Base-by-base conservation (phyloP, 768 basidiomycete genomes). In the Glaciozyma antarctica region DNA sequence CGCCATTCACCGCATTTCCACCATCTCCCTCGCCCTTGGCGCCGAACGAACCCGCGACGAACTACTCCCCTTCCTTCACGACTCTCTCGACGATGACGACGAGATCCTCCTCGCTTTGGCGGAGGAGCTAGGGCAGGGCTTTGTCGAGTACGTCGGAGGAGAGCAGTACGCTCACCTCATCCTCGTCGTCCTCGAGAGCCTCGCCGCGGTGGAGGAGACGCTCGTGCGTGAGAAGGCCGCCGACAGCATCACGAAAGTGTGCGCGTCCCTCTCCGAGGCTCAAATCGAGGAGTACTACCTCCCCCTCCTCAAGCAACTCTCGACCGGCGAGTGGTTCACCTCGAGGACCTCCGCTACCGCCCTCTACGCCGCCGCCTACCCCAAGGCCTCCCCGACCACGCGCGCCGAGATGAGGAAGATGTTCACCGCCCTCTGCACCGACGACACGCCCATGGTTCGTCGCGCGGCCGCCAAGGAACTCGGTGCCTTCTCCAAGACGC, bases 81-180 rank as follows among this genome's bases (percentile, higher is more conserved):
- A 99, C 75, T 93, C 91, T n/a, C 86, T 99, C 71, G 95, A 99
- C 77, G 95, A 99, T 74, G 95, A 99, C 78, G 95, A 99, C 77
- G 95, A 99, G 75, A 93, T 99, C 38, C 81, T 99, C 49, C 82
- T 99, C 53, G 94, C 93, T 8, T 81, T 99, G 58, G 91, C 94
- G 24, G 94, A 98, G 72, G 95, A 98, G 76, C 79, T 99, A 26
- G 95, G 95, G 49, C 83, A 83, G 75, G 86, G 83, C 75, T 94
- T 98, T 72, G 87, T 91, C 73, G 89, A 98, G 68, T 98, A 95
- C 76, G 83, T 97, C 61, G 95, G 95, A 43, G 95, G 95, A 19
- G 82, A 82, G 32, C 87, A 88, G 65, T 81, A 84, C 71, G 95
- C 91, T 17, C 90, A 95, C 79, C 76, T 90, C 43, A 78, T 98